Base-by-base conservation (phyloP, 257 asterid genomes). In the Lycium ferocissimum region DNA sequence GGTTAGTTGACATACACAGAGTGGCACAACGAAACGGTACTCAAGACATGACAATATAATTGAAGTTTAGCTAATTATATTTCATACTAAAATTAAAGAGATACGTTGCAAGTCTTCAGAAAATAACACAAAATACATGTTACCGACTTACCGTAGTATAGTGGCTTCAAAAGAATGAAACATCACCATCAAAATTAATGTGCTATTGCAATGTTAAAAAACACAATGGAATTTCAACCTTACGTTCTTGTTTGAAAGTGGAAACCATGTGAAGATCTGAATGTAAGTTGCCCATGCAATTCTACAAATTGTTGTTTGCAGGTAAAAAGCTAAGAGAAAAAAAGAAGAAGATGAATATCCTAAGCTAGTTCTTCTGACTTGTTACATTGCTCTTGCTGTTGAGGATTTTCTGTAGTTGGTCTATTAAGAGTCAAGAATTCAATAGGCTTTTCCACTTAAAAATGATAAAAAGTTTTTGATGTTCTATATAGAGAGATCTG, bases 401-500 rank as follows among this genome's bases (percentile, higher is more conserved):
- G 17, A 54, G 18, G 59, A 54, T 54, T 14, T 54, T 54, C 17
- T 26, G 59, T 54, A 54, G 17, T 12, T 54, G 59, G 18, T 54
- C 59, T 54, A 40, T 3, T 40, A 40, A 40, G 45, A 40, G 45
- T 40, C 45, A 0, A 40, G 65, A 65, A 26, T 26, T 26, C 15
- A 65, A 65, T 11, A 65, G 3, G 15, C 8, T 11, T 65, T 33
- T 35, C 43, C 72, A 33, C 18, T 26, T 65, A 11, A 22, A 26
- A 11, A 65, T 10, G 18, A 26, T 40, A 65, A 65, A 5, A 9
- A 1, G 14, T 63, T 62, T 45, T 80, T 38, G 15, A 65, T 80
- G 61, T 86, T 79, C 72, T 79, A 43, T 80, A 59, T 90, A 91
- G 99, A 92, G 79, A 94, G 91, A 87, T 89, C 91, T 61, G 98